Conservation (phyloP, 257 asterid species). For the Przewalskia tangutica region DNA sequence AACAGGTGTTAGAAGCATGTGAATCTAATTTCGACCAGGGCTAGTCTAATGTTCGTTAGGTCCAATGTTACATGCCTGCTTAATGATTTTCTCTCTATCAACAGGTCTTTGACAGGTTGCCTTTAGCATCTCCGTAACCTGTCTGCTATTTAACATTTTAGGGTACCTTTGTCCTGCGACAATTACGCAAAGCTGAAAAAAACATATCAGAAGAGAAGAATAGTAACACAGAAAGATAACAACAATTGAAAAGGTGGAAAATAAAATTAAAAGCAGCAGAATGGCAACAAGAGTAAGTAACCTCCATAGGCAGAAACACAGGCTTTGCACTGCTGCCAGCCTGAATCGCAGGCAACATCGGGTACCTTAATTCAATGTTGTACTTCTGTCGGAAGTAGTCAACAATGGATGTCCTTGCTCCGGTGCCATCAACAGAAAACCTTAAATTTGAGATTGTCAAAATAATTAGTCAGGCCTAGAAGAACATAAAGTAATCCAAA, state of each 20-base stretch:
- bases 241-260: background rate
- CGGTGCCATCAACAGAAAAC: constrained; percentile 43
- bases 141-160: constrained; percentile 42
- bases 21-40: background rate
- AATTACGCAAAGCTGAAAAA: constrained; percentile 41
- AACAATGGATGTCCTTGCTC: constrained; percentile 23
- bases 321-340: constrained; percentile 56
- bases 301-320: constrained; percentile 79
- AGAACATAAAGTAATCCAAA: background rate
- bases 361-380: constrained; percentile 19
- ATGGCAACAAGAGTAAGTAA: constrained; percentile 3
- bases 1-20: background rate
- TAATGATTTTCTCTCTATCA: constrained; percentile 21
- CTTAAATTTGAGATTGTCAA: constrained; percentile 17
- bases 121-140: constrained; percentile 47
- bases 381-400: constrained; percentile 45
- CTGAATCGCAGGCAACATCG: constrained; percentile 53
- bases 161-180: constrained; percentile 55
- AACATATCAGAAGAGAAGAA: background rate
- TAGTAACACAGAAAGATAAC: background rate
- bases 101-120: constrained; percentile 75
- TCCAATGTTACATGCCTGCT: constrained; percentile 11
- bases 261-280: background rate
- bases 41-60: background rate
- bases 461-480: background rate